Percentiles rank a stretch among this genome's conserved stretches.
Evolutionary conservation across 352 stramenopile genomes (phyloP).

Genomic region (Globisporangium apiculatum): DNA sequence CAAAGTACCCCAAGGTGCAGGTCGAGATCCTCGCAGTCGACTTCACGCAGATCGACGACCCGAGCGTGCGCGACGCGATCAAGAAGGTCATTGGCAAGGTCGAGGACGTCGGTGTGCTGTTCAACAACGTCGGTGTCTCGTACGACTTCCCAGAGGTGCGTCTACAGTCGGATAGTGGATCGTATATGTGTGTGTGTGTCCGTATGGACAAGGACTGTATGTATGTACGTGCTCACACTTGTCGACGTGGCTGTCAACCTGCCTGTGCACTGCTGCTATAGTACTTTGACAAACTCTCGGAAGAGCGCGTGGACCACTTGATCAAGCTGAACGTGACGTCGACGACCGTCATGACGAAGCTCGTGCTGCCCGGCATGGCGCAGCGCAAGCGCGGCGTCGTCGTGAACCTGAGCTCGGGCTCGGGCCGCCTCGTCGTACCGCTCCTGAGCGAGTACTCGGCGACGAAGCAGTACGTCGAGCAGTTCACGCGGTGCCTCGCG

Average conservation of each 20-base stretch:
- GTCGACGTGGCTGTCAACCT: not conserved
- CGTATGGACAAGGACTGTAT: too few relatives aligned
- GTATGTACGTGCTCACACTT: too few relatives aligned
- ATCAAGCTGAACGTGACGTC: constrained; percentile 87
- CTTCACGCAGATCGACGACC: constrained; percentile 90
- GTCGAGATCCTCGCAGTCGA: constrained; percentile 90
- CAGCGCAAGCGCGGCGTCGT: constrained; percentile 93
- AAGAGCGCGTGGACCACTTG: constrained; percentile 89
- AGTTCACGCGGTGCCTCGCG: constrained; percentile 94
- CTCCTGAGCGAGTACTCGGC: constrained; percentile 96
- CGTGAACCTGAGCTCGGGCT: constrained; percentile 97
- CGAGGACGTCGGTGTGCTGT: constrained; percentile 94
- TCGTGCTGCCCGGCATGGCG: constrained; percentile 92
- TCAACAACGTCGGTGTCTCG: constrained; percentile 99
- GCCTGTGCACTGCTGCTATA: not conserved
- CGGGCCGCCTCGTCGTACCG: constrained; percentile 92
- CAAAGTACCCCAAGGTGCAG: constrained; percentile 86
- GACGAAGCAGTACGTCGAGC: constrained; percentile 97
- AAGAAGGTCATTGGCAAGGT: constrained; percentile 50
- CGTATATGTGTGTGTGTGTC: not conserved
- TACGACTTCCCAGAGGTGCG: constrained; percentile 93
- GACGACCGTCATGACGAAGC: constrained; percentile 76
- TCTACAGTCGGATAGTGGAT: not conserved
- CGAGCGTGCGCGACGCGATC: constrained; percentile 47
- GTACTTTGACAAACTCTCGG: constrained; percentile 96